Evolutionary conservation across 371 early-diverging fungal genomes (phyloP).

Genomic region (Parasitella parasitica): DNA sequence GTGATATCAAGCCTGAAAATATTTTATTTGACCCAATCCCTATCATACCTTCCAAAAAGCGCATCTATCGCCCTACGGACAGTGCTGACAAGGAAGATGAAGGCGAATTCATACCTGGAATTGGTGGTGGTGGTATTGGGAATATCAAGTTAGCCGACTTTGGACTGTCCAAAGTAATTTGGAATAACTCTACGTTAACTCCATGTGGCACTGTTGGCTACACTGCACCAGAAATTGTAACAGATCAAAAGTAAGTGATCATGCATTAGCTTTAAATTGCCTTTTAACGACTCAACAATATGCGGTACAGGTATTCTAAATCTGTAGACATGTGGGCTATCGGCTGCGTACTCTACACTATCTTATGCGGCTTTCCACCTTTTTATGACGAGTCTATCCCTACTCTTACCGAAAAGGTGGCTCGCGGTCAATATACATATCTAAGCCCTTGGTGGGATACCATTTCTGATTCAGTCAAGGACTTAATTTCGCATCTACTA

Average conservation of each 20-base stretch:
- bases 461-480: slow-evolving; percentile 71
- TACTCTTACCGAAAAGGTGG: slow-evolving; percentile 73
- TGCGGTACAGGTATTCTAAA: slow-evolving; percentile 55
- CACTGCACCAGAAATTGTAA: slow-evolving; percentile 91
- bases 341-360: slow-evolving; percentile 89
- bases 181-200: slow-evolving; percentile 80
- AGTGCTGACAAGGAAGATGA: slow-evolving; percentile 63
- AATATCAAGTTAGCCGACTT: slow-evolving; percentile 86
- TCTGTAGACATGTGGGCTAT: slow-evolving; percentile 94
- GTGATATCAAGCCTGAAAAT: slow-evolving; percentile 98
- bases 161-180: slow-evolving; percentile 81
- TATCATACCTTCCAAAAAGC: slow-evolving; percentile 47
- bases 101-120: slow-evolving; percentile 68
- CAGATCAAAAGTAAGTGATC: slow-evolving; percentile 36
- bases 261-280: not conserved
- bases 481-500: slow-evolving; percentile 79
- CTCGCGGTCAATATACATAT: slow-evolving; percentile 74
- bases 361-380: slow-evolving; percentile 90
- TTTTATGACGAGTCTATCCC: slow-evolving; percentile 85
- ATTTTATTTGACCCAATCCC: slow-evolving; percentile 80
- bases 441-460: slow-evolving; percentile 91
- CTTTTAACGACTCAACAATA: no score
- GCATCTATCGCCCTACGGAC: slow-evolving; percentile 31
- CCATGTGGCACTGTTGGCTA: slow-evolving; percentile 93
- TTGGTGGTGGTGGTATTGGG: slow-evolving; percentile 85